Evolutionary conservation across 2,329 filamentous ascomycete genomes (phyloP).

Genomic region (Acrodontium crateriforme): DNA sequence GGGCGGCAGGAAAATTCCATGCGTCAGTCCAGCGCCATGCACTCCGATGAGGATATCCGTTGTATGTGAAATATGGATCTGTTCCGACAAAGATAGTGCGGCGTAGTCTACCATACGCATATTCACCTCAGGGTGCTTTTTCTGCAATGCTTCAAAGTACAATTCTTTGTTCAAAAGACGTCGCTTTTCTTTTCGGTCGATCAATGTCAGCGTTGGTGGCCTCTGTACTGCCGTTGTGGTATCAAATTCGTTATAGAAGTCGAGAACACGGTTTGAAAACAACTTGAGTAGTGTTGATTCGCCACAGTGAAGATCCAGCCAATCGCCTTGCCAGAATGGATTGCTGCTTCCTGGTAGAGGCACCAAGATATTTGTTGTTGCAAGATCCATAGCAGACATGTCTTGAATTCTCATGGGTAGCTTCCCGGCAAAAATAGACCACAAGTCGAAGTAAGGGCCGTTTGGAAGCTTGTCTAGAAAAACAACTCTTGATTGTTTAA

Average conservation of each 20-base stretch:
- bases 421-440: conserved; percentile 1
- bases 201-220: conserved; percentile 1
- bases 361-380: conserved; percentile 2
- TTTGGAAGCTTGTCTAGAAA: conserved; percentile 3
- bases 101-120: conserved; percentile 5
- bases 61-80: conserved; percentile 2
- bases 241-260: conserved; percentile 3
- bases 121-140: conserved; percentile 1
- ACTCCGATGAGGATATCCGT: conserved; percentile 5
- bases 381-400: conserved; percentile 1
- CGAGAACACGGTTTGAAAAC: conserved; percentile 3
- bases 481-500: conserved; percentile 1
- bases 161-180: conserved; percentile 2
- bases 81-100: conserved; percentile 1
- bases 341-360: conserved; percentile 4
- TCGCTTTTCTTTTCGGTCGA: conserved; percentile 3
- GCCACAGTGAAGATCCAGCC: conserved; percentile 1
- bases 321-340: conserved; percentile 5
- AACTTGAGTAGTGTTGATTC: conserved; percentile 3
- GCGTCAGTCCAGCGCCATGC: conserved; percentile 5
- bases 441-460: conserved; percentile 4
- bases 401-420: conserved; percentile 4
- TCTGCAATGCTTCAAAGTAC: conserved; percentile 1
- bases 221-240: not conserved
- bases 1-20: conserved; percentile 4